A percentile compares a stretch with the other conserved stretches of the same genome.
Evolutionary conservation across 2,329 filamentous ascomycete species (phyloP).

Genomic region (Colletotrichum sp.): DNA sequence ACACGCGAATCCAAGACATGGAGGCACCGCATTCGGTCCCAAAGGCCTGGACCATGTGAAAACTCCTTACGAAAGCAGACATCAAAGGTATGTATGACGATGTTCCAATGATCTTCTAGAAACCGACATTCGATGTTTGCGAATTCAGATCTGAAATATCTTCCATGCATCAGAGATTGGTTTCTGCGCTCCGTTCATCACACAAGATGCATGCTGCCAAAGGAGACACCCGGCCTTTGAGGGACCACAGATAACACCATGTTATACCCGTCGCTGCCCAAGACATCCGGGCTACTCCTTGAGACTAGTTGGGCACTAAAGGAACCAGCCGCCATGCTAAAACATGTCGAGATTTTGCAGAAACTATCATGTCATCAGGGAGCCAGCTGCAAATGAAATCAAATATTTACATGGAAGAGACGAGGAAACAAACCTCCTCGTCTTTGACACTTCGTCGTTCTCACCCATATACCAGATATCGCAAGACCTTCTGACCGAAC

Average conservation of each 20-base stretch:
- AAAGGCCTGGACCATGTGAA: neutral
- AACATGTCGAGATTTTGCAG: neutral
- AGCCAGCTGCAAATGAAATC: neutral
- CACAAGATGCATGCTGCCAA: neutral
- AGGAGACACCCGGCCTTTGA: neutral
- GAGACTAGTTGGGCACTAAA: neutral
- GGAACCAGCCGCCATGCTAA: neutral
- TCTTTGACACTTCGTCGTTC: neutral
- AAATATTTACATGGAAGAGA: neutral
- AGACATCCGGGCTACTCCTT: neutral
- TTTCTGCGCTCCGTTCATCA: neutral
- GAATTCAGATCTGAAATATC: neutral
- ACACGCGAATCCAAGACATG: neutral
- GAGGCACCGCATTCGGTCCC: neutral
- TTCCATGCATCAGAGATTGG: neutral
- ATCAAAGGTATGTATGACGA: neutral
- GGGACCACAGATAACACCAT: neutral
- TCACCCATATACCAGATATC: neutral
- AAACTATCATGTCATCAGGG: neutral
- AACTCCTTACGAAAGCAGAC: neutral
- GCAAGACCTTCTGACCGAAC: fast-evolving
- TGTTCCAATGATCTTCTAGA: neutral
- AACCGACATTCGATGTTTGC: neutral
- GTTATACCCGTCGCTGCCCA: neutral
- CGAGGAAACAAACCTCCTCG: neutral